Percentiles rank a stretch among this genome's conserved stretches.
These are phyloP conservation scores for Raphanus hybrid DNA, from an alignment of 441 rosid genomes.

Conservation along the genomic window DNA sequence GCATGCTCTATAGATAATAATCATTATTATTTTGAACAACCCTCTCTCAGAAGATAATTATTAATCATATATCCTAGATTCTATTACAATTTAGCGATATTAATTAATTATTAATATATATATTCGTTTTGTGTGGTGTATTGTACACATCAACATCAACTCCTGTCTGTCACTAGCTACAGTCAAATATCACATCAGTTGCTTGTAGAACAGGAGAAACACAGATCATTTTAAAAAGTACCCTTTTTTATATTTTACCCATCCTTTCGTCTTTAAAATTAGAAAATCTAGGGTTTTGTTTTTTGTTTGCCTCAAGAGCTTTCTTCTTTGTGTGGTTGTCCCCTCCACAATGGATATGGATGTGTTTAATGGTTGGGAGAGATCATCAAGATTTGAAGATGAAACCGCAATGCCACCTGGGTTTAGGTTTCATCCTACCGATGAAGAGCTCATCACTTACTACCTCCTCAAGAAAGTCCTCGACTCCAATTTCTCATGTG, in stretches of 20 bases:
- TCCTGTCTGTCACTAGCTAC: constrained; percentile 41
- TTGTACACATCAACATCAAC: constrained; percentile 49
- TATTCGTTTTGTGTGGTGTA: constrained; percentile 45
- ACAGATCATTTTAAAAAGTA: constrained; percentile 42
- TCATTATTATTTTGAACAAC: background rate
- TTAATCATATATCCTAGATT: background rate
- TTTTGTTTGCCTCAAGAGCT: background rate
- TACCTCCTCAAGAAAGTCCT: constrained; percentile 86
- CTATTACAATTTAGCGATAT: background rate
- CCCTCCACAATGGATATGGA: constrained; percentile 7
- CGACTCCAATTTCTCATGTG: constrained; percentile 67
- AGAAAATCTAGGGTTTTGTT: constrained; percentile 9
- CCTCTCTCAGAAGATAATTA: background rate
- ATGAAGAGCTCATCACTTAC: constrained; percentile 88
- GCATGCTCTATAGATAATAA: constrained; percentile 34
- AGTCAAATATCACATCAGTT: constrained; percentile 45
- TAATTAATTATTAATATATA: background rate
- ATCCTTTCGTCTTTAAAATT: background rate
- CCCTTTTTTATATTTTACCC: constrained; percentile 22
- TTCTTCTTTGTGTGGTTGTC: background rate
- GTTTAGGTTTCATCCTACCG: constrained; percentile 92
- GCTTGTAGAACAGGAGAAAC: constrained; percentile 48
- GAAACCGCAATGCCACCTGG: constrained; percentile 76
- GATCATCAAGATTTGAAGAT: constrained; percentile 38
- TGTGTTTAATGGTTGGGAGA: constrained; percentile 28